A percentile compares a stretch with the other conserved stretches of the same genome.
Conservation (phyloP, 768 basidiomycete species). For the Crepidotus variabilis region DNA sequence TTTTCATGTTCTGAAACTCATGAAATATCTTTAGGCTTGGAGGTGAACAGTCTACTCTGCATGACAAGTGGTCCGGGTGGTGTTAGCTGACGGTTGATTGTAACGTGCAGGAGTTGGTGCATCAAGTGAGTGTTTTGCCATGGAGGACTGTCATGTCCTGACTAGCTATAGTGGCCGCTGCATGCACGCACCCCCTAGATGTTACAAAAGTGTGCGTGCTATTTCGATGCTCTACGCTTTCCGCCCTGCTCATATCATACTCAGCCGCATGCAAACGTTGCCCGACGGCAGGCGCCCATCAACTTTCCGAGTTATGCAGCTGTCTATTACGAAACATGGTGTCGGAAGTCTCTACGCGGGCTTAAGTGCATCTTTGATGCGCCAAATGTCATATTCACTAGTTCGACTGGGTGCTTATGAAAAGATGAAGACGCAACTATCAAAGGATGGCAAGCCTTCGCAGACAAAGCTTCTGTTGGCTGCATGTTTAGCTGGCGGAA, state of each 20-base stretch:
- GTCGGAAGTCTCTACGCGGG: constrained; percentile 77
- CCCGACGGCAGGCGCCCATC: constrained; percentile 48
- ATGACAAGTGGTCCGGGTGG: constrained; percentile 7
- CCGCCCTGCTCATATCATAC: not conserved
- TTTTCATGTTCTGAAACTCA: not conserved
- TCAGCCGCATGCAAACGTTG: constrained; percentile 80
- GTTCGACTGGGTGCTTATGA: constrained; percentile 84
- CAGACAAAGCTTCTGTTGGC: constrained; percentile 54
- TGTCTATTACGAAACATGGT: constrained; percentile 65
- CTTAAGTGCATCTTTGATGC: constrained; percentile 74
- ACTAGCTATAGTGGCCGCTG: constrained; percentile 62
- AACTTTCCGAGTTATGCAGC: constrained; percentile 59
- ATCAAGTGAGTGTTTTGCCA: constrained; percentile 41
- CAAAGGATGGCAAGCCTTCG: constrained; percentile 47
- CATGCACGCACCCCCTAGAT: constrained; percentile 79
- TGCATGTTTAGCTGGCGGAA: constrained; percentile 69
- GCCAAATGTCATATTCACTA: constrained; percentile 91
- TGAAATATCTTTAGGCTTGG: constrained; percentile 46
- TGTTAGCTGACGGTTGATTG: constrained; percentile 6
- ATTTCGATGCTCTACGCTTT: not conserved
- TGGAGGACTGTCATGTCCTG: not conserved
- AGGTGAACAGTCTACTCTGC: constrained; percentile 34
- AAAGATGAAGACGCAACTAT: constrained; percentile 59
- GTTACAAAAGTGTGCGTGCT: constrained; percentile 75
- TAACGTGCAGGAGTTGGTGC: constrained; percentile 50